A percentile compares a stretch with the other conserved stretches of the same genome.
Evolutionary conservation across 306 rosid species (phyloP).

Genomic region (Mimosa bimucronata): DNA sequence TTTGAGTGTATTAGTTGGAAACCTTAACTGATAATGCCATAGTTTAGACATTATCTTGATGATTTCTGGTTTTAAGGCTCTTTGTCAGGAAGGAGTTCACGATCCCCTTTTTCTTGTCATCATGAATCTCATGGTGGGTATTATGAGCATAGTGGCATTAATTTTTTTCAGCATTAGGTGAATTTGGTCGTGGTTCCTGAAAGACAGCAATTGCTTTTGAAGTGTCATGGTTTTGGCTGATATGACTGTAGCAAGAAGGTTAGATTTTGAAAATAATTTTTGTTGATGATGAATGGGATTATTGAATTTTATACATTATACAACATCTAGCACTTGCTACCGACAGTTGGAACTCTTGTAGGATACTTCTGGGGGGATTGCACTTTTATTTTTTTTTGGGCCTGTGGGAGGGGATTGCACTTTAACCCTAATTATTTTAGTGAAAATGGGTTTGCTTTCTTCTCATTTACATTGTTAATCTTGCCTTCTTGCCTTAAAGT

Average conservation of each 20-base stretch:
- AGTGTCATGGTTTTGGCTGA: not conserved
- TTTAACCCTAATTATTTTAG: no score
- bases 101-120: not conserved
- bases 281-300: not conserved
- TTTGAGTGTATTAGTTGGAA: slow-evolving; percentile 2
- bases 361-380: no score
- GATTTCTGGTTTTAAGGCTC: slow-evolving; percentile 2
- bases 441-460: no score
- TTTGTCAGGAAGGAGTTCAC: not conserved
- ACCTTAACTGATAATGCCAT: slow-evolving; percentile 10
- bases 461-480: slow-evolving; percentile 11
- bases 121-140: not conserved
- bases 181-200: not conserved
- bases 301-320: not conserved
- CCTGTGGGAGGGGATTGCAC: no score
- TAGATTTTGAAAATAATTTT: not conserved
- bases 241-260: not conserved
- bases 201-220: not conserved
- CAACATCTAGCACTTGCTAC: no score
- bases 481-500: slow-evolving; percentile 43
- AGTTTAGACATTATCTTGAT: not conserved
- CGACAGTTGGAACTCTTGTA: no score
- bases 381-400: no score
- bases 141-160: not conserved
- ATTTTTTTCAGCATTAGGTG: not conserved